Percentiles rank a stretch among this genome's conserved stretches.
Conservation (phyloP, 2,329 filamentous ascomycete genomes). For the Fusarium sp. region DNA sequence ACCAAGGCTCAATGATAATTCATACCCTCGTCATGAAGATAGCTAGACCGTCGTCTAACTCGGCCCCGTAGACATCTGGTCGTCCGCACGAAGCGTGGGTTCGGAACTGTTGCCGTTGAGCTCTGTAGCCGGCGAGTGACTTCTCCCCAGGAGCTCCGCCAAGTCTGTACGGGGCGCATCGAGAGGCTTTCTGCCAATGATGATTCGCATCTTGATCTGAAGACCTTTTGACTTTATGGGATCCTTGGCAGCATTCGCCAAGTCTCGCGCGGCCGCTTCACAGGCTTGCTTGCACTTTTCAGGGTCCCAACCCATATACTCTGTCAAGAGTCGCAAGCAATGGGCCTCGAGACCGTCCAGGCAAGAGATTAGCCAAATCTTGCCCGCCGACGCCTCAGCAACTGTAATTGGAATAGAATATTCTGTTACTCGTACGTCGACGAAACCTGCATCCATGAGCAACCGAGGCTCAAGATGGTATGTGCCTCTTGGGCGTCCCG, state of each 20-base stretch:
- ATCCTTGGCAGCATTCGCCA: constrained; percentile 61
- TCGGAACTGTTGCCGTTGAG: constrained; percentile 38
- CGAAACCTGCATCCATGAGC: constrained; percentile 62
- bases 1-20: constrained; percentile 1
- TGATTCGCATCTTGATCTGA: constrained; percentile 59
- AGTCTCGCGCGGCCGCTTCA: constrained; percentile 59
- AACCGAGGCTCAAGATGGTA: constrained; percentile 59
- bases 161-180: constrained; percentile 42
- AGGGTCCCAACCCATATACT: constrained; percentile 63
- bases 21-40: constrained; percentile 13
- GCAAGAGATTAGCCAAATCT: constrained; percentile 64
- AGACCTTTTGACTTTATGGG: constrained; percentile 57
- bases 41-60: background rate
- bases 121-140: constrained; percentile 35
- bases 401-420: constrained; percentile 61
- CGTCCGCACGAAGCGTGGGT: constrained; percentile 39
- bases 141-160: constrained; percentile 27
- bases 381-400: constrained; percentile 59
- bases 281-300: constrained; percentile 61
- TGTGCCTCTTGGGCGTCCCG: constrained; percentile 59
- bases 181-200: constrained; percentile 63
- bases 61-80: constrained; percentile 20
- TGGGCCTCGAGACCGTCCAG: constrained; percentile 63
- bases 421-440: constrained; percentile 60
- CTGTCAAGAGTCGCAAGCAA: constrained; percentile 62